Percentiles rank a stretch among this genome's conserved stretches.
These are phyloP conservation scores for Fusarium beomiforme DNA, from an alignment of 2,329 filamentous ascomycete species.

Conservation along the genomic window DNA sequence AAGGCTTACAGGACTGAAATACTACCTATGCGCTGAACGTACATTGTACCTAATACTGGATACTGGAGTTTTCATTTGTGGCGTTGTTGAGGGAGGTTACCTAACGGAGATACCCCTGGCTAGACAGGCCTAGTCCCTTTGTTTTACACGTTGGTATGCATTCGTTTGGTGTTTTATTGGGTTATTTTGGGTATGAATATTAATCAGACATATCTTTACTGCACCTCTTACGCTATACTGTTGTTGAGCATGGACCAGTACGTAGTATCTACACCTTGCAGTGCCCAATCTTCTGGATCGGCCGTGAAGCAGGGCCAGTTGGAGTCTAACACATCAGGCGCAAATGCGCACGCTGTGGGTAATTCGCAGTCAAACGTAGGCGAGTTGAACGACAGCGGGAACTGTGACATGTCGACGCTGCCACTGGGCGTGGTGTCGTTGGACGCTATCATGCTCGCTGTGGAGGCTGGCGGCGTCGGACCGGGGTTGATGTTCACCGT, in stretches of 20 bases:
- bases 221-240: slow-evolving; percentile 20
- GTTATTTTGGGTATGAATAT: slow-evolving; percentile 34
- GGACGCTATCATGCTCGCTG: slow-evolving; percentile 21
- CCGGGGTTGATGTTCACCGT: slow-evolving; percentile 54
- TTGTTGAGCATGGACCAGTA: slow-evolving; percentile 49
- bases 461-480: slow-evolving; percentile 26
- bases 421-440: slow-evolving; percentile 17
- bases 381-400: slow-evolving; percentile 18
- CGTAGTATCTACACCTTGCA: slow-evolving; percentile 53
- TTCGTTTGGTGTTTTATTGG: slow-evolving; percentile 26
- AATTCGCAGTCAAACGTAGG: slow-evolving; percentile 8
- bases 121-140: slow-evolving; percentile 34
- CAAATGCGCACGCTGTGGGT: slow-evolving; percentile 6
- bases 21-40: not conserved
- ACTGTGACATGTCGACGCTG: slow-evolving; percentile 12
- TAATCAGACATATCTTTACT: slow-evolving; percentile 13
- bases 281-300: slow-evolving; percentile 52
- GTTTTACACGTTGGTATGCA: slow-evolving; percentile 23
- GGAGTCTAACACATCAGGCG: slow-evolving; percentile 19
- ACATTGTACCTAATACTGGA: slow-evolving; percentile 25
- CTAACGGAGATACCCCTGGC: slow-evolving; percentile 44
- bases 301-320: slow-evolving; percentile 43
- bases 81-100: slow-evolving; percentile 34
- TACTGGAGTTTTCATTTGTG: slow-evolving; percentile 39
- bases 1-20: slow-evolving; percentile 58